phyloP scores from a whole-genome alignment of 768 basidiomycete genomes.

The Chalciporus pseudorubinellus region DNA sequence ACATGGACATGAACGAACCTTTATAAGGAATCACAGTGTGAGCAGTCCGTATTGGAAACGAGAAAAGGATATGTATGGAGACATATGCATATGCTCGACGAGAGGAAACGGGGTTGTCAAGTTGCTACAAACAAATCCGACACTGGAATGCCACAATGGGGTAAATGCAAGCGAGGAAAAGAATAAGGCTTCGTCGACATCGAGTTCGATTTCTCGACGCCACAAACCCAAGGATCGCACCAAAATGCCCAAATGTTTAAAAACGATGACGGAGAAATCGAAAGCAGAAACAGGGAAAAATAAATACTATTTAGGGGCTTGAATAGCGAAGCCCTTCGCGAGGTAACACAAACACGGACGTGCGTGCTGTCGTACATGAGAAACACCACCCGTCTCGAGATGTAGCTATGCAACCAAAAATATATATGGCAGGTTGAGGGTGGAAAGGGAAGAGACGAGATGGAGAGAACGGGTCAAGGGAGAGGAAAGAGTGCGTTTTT shows the following conservation, averaged over 20 bases:
- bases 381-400: constrained; percentile 9
- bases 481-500: neutral
- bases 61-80: too few relatives aligned
- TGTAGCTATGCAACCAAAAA: constrained; percentile 28
- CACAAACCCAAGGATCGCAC: neutral
- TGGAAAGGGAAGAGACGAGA: neutral
- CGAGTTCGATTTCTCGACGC: too few relatives aligned
- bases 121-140: too few relatives aligned
- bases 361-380: constrained; percentile 15
- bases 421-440: constrained; percentile 26
- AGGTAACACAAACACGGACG: constrained; percentile 23
- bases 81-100: too few relatives aligned
- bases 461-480: neutral
- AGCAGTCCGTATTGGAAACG: too few relatives aligned
- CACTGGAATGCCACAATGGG: too few relatives aligned
- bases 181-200: neutral
- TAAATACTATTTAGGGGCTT: constrained; percentile 42
- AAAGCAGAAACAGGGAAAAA: constrained; percentile 1
- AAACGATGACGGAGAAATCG: neutral
- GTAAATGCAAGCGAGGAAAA: neutral
- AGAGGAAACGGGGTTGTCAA: too few relatives aligned
- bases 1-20: too few relatives aligned
- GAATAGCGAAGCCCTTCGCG: constrained; percentile 52
- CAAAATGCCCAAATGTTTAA: neutral
- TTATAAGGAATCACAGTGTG: too few relatives aligned